phyloP scores from a whole-genome alignment of 1,284 basidiomycete species.

The Heterobasidion occidentale region DNA sequence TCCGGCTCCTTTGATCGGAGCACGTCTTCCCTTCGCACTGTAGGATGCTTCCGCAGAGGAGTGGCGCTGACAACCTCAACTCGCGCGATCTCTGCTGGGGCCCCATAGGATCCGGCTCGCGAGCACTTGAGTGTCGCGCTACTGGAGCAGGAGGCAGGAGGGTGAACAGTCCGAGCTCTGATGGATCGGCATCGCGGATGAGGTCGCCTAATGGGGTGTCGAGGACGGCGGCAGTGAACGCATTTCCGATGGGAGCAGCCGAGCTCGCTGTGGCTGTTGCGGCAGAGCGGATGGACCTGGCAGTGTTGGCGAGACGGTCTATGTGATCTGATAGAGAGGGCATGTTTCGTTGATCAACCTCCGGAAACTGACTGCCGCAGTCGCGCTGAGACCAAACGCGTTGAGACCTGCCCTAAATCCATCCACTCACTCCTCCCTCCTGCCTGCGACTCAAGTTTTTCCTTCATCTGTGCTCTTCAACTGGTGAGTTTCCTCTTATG shows the following conservation, averaged over 20 bases:
- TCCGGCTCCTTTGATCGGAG: slow-evolving; percentile 41
- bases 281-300: slow-evolving; percentile 25
- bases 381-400: not conserved
- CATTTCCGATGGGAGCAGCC: slow-evolving; percentile 18
- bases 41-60: slow-evolving; percentile 44
- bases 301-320: slow-evolving; percentile 30
- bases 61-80: slow-evolving; percentile 63
- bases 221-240: slow-evolving; percentile 54
- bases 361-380: not conserved
- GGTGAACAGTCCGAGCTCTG: slow-evolving; percentile 69
- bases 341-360: slow-evolving; percentile 20
- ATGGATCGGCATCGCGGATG: slow-evolving; percentile 67
- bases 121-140: slow-evolving; percentile 12
- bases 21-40: slow-evolving; percentile 29
- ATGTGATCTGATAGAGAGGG: slow-evolving; percentile 33
- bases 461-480: not conserved
- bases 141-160: slow-evolving; percentile 28
- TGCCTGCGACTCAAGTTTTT: no score
- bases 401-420: slow-evolving; percentile 9
- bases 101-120: slow-evolving; percentile 20
- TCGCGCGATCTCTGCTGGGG: slow-evolving; percentile 44
- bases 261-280: slow-evolving; percentile 17
- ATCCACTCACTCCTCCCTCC: not conserved
- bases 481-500: not conserved
- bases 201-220: slow-evolving; percentile 56